A percentile compares a stretch with the other conserved stretches of the same genome.
These are phyloP conservation scores for Cyclotella choctawhatcheeana DNA, from an alignment of 108 stramenopile genomes.

Conservation along the genomic window DNA sequence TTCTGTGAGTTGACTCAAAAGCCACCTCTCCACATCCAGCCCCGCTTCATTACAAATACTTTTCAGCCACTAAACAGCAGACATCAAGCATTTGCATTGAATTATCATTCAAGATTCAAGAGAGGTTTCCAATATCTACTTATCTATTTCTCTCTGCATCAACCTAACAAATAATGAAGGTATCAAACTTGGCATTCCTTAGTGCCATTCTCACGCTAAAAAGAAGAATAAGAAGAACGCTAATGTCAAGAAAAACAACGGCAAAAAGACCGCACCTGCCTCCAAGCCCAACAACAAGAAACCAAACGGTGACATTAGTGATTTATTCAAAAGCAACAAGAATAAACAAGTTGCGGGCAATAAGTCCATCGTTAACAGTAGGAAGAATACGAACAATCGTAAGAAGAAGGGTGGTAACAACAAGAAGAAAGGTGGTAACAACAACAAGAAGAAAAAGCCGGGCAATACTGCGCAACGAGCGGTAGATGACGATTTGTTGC, in stretches of 20 bases:
- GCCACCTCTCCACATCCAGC: too few species aligned
- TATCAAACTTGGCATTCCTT: conserved; percentile 7
- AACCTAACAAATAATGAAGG: neutral
- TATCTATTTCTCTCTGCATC: too few species aligned
- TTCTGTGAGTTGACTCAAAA: too few species aligned
- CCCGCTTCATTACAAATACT: neutral
- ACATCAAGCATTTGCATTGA: neutral
- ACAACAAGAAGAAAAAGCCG: conserved; percentile 1
- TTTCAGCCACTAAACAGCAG: too few species aligned
- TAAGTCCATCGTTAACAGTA: too few species aligned
- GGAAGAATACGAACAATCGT: neutral
- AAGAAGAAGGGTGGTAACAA: neutral
- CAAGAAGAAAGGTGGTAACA: neutral
- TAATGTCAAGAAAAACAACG: conserved; percentile 1
- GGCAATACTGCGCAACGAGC: neutral
- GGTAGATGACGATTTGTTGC: neutral
- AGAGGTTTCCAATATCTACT: neutral
- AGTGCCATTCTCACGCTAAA: neutral
- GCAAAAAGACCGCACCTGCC: neutral
- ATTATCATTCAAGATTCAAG: neutral
- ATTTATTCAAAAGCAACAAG: conserved; percentile 6
- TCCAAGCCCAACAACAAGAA: neutral
- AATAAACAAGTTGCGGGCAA: neutral
- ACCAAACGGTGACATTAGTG: neutral
- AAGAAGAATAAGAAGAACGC: conserved; percentile 1